A percentile compares a stretch with the other conserved stretches of the same genome.
Evolutionary conservation across 2,329 filamentous ascomycete species (phyloP).

Genomic region (Penicillium nordicum): DNA sequence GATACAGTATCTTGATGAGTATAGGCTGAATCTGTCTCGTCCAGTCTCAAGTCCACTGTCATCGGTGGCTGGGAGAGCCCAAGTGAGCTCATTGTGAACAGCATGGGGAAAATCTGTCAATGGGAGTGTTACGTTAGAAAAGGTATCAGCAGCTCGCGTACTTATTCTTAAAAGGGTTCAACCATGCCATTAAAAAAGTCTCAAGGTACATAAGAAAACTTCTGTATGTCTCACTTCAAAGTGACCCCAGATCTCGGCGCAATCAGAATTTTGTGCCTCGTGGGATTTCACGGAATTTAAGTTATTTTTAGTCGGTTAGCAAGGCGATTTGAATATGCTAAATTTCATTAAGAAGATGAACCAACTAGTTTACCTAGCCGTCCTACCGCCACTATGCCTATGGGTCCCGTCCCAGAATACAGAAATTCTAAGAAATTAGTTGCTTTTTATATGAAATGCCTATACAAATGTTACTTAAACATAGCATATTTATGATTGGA

Average conservation of each 20-base stretch:
- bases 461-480: too few relatives aligned
- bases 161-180: background rate
- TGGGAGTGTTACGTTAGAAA: background rate
- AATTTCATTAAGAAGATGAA: background rate
- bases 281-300: background rate
- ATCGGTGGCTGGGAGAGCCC: background rate
- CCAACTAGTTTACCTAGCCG: background rate
- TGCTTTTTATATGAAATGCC: too few relatives aligned
- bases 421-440: too few relatives aligned
- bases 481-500: too few relatives aligned
- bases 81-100: background rate
- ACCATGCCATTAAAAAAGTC: background rate
- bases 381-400: too few relatives aligned
- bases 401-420: too few relatives aligned
- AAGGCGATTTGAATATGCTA: background rate
- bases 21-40: slow-evolving; percentile 5
- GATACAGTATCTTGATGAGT: slow-evolving; percentile 13
- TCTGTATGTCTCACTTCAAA: slow-evolving; percentile 1
- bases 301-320: slow-evolving; percentile 3
- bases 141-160: background rate
- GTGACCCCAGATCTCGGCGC: background rate
- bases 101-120: background rate
- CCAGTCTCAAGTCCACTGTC: background rate
- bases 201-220: background rate
- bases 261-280: slow-evolving; percentile 2